Base-by-base conservation (phyloP, 2,329 filamentous ascomycete genomes). In the Macrophomina phaseolina region DNA sequence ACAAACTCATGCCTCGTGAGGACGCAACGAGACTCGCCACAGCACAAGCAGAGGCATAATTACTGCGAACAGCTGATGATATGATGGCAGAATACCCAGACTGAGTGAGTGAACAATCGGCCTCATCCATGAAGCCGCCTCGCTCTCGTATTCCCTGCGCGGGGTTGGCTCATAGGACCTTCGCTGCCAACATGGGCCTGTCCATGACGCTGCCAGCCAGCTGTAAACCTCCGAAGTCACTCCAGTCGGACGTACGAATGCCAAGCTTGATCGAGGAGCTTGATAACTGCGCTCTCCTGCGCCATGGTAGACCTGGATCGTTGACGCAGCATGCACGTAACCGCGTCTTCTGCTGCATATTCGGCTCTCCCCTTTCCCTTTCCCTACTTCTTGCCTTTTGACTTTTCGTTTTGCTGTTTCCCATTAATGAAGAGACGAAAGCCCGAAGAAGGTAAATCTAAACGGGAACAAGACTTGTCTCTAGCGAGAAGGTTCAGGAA, bases 321-420 rank as follows among this genome's bases (percentile, higher is more conserved):
- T 58, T 23, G 38, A 16, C 18, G 14, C n/a, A 38, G 7, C 40
- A n/a, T 40, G 45, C 46, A 6, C 18, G 8, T 4, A 12, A 7
- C 18, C 18, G 14, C 12, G n/a, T 45, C 23, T 23, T 3, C 23
- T 23, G 23, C 38, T 40, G 60, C 32, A 52, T 36, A 30, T 51
- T 63, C 45, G 23, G 60, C 48, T 51, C 46, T 38, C 46, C 48
- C 42, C 46, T 38, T 38, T 14, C 53, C 52, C 30, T 18, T 48
- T 48, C 56, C 32, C 40, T 40, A 23, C 34, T 32, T 23, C 14
- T 30, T n/a, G 28, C 23, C 14, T 23, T 23, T 23, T 23, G 23
- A 23, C 23, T 23, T 23, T 23, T 23, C 23, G 23, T 23, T 23
- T 16, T 14, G 42, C 12, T 12, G 42, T 45, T n/a, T 45, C 5